Evolutionary conservation across 1,139 yeast species (phyloP).

Genomic region (Yamadazyma conglobata): DNA sequence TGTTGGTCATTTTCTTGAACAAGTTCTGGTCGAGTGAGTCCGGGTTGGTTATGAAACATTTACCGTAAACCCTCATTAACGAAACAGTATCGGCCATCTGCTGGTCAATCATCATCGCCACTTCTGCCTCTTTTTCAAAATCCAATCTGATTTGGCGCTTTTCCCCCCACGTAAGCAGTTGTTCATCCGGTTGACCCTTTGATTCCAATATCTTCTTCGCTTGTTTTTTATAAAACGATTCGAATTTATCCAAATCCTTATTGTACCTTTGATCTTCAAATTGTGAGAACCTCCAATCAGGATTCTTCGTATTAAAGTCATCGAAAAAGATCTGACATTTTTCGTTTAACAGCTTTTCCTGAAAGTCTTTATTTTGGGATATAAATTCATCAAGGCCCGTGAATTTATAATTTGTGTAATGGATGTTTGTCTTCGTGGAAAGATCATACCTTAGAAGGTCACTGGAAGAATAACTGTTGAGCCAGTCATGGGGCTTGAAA

Average conservation of each 20-base stretch:
- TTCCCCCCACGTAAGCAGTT: no score
- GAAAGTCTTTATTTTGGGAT: constrained; percentile 5
- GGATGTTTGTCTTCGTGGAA: constrained; percentile 23
- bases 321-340: constrained; percentile 31
- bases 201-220: constrained; percentile 3
- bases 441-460: no score
- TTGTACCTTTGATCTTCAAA: constrained; percentile 21
- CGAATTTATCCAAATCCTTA: constrained; percentile 24
- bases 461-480: no score
- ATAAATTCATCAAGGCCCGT: constrained; percentile 22
- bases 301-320: constrained; percentile 18
- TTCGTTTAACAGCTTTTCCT: constrained; percentile 15
- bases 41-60: constrained; percentile 26
- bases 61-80: constrained; percentile 31
- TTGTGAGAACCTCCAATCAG: constrained; percentile 25
- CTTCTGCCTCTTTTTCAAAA: constrained; percentile 7
- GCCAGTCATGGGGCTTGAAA: no score
- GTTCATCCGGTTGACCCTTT: constrained; percentile 5
- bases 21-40: constrained; percentile 6
- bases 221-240: constrained; percentile 15
- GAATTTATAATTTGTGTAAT: constrained; percentile 30
- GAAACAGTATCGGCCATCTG: constrained; percentile 38
- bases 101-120: constrained; percentile 18
- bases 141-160: constrained; percentile 3
- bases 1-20: constrained; percentile 20